Conservation (phyloP, 2,329 filamentous ascomycete genomes). For the Alternaria novae-zelandiae region DNA sequence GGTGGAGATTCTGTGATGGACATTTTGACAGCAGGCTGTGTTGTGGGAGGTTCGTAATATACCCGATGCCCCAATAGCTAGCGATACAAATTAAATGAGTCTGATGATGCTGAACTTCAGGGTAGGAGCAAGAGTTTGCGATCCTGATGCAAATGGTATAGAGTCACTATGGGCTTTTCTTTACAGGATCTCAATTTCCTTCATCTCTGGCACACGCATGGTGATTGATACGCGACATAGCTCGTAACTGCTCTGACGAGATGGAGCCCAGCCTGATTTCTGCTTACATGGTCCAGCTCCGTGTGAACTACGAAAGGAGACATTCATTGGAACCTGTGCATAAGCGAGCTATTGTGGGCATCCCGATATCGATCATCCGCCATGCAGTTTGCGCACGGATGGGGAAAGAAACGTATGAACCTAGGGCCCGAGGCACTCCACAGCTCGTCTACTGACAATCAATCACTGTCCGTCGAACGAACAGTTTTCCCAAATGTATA, state of each 20-base stretch:
- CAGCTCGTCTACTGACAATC: neutral
- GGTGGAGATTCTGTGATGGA: neutral
- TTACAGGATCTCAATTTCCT: neutral
- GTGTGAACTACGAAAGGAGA: neutral
- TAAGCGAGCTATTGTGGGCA: neutral
- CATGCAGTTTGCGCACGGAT: neutral
- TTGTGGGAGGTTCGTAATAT: neutral
- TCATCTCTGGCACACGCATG: neutral
- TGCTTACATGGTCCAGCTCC: neutral
- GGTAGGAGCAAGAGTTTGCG: neutral
- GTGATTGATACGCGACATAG: neutral
- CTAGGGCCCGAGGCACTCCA: neutral
- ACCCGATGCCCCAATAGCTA: neutral
- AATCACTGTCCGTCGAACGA: neutral
- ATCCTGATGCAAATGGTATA: neutral
- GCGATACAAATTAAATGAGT: neutral
- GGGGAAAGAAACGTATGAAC: neutral
- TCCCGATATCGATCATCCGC: neutral
- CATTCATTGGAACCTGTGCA: neutral
- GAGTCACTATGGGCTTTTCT: neutral
- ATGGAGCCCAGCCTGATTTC: neutral
- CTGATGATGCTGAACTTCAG: neutral
- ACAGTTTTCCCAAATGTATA: neutral
- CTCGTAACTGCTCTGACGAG: neutral
- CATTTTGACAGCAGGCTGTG: neutral